These are phyloP conservation scores for Tieghemiomyces parasiticus DNA, from an alignment of 192 early-diverging fungal genomes.

Conservation along the genomic window DNA sequence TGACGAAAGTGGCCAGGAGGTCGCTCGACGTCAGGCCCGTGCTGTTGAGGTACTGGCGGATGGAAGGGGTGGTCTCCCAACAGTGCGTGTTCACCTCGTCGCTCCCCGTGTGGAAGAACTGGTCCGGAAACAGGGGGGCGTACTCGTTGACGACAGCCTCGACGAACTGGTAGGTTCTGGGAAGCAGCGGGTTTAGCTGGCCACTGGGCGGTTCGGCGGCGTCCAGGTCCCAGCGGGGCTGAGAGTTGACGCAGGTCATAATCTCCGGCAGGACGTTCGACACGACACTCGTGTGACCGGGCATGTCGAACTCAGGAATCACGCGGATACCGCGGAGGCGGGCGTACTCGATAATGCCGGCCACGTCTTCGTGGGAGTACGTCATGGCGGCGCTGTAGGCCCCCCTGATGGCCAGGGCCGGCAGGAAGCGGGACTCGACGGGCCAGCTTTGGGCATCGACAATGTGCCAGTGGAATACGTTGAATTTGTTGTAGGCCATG, in stretches of 20 bases:
- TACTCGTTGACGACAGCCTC: slow-evolving; percentile 49
- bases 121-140: slow-evolving; percentile 47
- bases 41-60: slow-evolving; percentile 21
- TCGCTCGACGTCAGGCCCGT: slow-evolving; percentile 21
- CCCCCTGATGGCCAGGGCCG: slow-evolving; percentile 41
- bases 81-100: slow-evolving; percentile 65
- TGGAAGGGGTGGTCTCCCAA: slow-evolving; percentile 37
- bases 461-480: slow-evolving; percentile 70
- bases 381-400: slow-evolving; percentile 45
- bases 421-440: slow-evolving; percentile 39
- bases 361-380: slow-evolving; percentile 60
- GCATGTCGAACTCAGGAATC: slow-evolving; percentile 85
- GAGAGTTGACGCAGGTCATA: slow-evolving; percentile 39
- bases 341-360: slow-evolving; percentile 55
- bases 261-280: slow-evolving; percentile 35
- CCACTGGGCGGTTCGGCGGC: slow-evolving; percentile 66
- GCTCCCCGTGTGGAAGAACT: slow-evolving; percentile 55
- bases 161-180: slow-evolving; percentile 47
- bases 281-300: slow-evolving; percentile 51
- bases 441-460: slow-evolving; percentile 60
- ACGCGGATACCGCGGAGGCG: slow-evolving; percentile 65
- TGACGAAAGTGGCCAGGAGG: slow-evolving; percentile 31
- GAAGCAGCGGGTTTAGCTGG: slow-evolving; percentile 57
- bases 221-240: slow-evolving; percentile 43
- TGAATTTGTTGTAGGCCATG: slow-evolving; percentile 57